phyloP scores from a whole-genome alignment of 139 green algal genomes.

The Yamagishiella unicocca region DNA sequence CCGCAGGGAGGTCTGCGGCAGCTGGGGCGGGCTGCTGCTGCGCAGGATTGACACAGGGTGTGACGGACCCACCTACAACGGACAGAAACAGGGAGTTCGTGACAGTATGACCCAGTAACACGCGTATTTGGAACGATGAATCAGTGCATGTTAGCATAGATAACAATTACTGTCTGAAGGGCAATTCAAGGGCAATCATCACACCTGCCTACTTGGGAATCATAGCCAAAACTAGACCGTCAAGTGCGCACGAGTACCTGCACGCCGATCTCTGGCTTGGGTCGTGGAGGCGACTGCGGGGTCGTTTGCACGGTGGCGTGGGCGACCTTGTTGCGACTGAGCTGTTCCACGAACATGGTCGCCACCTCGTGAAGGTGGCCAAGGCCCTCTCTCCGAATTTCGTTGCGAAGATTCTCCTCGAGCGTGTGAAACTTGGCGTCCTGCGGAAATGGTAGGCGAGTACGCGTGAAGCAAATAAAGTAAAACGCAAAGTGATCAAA shows the following conservation, averaged over 20 bases:
- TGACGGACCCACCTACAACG: neutral
- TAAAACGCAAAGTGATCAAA: too few relatives aligned
- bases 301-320: slow-evolving; percentile 54
- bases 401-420: slow-evolving; percentile 23
- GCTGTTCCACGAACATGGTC: slow-evolving; percentile 51
- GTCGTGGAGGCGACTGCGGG: neutral
- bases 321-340: slow-evolving; percentile 48
- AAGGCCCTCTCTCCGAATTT: slow-evolving; percentile 51
- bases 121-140: too few relatives aligned
- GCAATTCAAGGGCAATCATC: too few relatives aligned
- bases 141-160: too few relatives aligned
- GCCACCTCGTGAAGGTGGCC: slow-evolving; percentile 50
- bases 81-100: too few relatives aligned
- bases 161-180: too few relatives aligned
- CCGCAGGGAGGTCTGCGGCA: neutral
- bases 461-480: too few relatives aligned
- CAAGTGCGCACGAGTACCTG: too few relatives aligned
- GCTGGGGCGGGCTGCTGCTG: neutral
- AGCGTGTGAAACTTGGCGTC: slow-evolving; percentile 35
- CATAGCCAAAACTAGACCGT: too few relatives aligned
- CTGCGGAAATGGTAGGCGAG: too few relatives aligned
- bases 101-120: too few relatives aligned
- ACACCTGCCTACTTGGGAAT: too few relatives aligned
- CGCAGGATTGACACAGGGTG: neutral
- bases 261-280: slow-evolving; percentile 23